Evolutionary conservation across 305 asterid genomes (phyloP), one percentile per base, ranked within the genome.

Genomic region (Solanum hybrid): DNA sequence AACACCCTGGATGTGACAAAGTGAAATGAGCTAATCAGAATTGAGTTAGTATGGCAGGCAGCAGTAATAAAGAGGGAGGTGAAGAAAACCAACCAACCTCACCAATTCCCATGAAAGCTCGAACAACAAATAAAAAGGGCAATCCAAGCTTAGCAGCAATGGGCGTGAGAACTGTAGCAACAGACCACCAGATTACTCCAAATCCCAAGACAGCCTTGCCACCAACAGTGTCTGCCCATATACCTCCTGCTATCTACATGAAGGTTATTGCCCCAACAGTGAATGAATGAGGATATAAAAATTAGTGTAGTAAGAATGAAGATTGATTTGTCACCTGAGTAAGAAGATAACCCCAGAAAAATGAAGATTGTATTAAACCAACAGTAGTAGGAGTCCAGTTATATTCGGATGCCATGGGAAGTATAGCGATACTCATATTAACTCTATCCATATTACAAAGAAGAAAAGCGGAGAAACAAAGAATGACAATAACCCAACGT

Each of bases 171-270:
- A 76, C 89, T 88, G 98, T 97, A 75, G 99, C 98, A 73, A 95
- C 36, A 36, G 99, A 97, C 99, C 99, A 97, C 99, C 99, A 97
- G 89, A 95, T 95, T 26, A 97, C 99, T 90, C 95, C 99, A 86
- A 96, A 95, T 88, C 97, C 99, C 24, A 97, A 91, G 78, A 97
- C 99, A 91, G 92, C 90, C 93, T 97, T 97, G 69, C 99, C 99
- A 89, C 99, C 99, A 88, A 96, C 94, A 13, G 97, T 97, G 92
- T 97, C 98, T n/a, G 99, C 99, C 99, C 98, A 97, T 86, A 97
- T 95, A 69, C 99, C 99, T 91, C 98, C 99, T 88, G 98, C 99
- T 89, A 97, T 92, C 98, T 97, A 95, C 89, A 79, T 84, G 37
- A 85, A 76, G 3, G 28, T 14, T 34, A 61, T 46, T 87, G 64